Base-by-base conservation (phyloP, 2,329 filamentous ascomycete species). In the Trichoderma sp. region DNA sequence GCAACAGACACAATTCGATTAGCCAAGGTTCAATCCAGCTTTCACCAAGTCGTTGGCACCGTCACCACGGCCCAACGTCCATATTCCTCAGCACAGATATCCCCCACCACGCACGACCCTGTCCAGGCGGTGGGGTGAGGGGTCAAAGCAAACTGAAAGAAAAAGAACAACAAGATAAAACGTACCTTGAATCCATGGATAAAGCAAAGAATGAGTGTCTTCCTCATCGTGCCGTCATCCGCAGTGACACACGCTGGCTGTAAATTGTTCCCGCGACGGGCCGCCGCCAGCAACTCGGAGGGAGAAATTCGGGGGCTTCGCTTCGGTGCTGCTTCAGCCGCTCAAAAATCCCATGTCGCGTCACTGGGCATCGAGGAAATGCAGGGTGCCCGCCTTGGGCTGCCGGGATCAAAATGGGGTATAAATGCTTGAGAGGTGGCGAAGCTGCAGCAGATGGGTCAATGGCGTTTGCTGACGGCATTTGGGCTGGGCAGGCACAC, bases 141-240 rank as follows among this genome's bases (percentile, higher is more conserved):
- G 0, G 5, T 22, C n/a, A 45, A 48, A 22, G 54, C 34, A 39
- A 22, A 35, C 12, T 8, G 13, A 22, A 32, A 22, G 7, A 56
- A 64, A 67, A 25, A 66, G 64, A 68, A 25, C 60, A 39, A 4
- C 39, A 27, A n/a, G 13, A n/a, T 19, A 15, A 12, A 17, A 70
- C 73, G 50, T 74, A 89, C 87, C 85, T 95, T 93, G 86, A 96
- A 96, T 76, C 92, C 92, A 79, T 96, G 92, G 70, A 95, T 92
- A 78, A 95, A 95, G 76, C 91, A 92, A 69, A 96, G 81, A 45
- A 96, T 80, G 42, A 96, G 80, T 68, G 91, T 95, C 81, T 92
- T 93, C 83, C 90, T 91, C 78, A 80, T 80, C 58, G 65, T 77
- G 45, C 61, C 67, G 63, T 50, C 69, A 66, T 68, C 34, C 13